These are phyloP conservation scores for Monsonia emarginata DNA, from an alignment of 441 rosid species.

Conservation along the genomic window DNA sequence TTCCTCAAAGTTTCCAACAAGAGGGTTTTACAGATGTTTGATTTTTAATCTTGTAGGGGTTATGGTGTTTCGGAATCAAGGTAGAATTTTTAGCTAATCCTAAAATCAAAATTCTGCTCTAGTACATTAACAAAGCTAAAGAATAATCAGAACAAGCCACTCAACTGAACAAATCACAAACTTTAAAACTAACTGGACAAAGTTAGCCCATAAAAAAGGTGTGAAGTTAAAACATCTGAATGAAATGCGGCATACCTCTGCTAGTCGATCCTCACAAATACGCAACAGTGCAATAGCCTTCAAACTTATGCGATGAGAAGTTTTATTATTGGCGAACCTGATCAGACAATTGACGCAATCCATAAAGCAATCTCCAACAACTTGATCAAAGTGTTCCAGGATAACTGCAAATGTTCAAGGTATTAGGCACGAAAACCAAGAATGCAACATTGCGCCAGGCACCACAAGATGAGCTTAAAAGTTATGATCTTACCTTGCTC, in stretches of 20 bases:
- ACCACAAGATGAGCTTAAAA: conserved; percentile 13
- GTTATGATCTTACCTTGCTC: conserved; percentile 64
- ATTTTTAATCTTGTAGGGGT: not conserved
- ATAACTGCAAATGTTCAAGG: conserved; percentile 60
- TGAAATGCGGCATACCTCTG: conserved; percentile 53
- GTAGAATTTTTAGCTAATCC: not conserved
- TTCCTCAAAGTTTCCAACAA: no score
- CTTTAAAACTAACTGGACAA: conserved; percentile 8
- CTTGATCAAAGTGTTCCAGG: conserved; percentile 98
- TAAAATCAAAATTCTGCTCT: conserved; percentile 1
- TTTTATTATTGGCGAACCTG: conserved; percentile 92
- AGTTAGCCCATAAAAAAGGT: not conserved
- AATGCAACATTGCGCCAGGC: conserved; percentile 2
- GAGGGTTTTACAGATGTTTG: no score
- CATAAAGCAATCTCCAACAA: conserved; percentile 98
- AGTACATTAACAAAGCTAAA: not conserved
- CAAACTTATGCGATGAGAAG: conserved; percentile 88
- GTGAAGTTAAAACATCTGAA: not conserved
- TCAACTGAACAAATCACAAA: not conserved
- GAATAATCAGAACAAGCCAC: conserved; percentile 8
- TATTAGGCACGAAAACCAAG: conserved; percentile 21
- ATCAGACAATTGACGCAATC: conserved; percentile 98
- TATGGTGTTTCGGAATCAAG: not conserved
- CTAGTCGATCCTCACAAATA: conserved; percentile 97
- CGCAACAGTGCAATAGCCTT: conserved; percentile 99